Evolutionary conservation across 2,329 filamentous ascomycete genomes (phyloP).

Genomic region (Colletotrichum lupini): DNA sequence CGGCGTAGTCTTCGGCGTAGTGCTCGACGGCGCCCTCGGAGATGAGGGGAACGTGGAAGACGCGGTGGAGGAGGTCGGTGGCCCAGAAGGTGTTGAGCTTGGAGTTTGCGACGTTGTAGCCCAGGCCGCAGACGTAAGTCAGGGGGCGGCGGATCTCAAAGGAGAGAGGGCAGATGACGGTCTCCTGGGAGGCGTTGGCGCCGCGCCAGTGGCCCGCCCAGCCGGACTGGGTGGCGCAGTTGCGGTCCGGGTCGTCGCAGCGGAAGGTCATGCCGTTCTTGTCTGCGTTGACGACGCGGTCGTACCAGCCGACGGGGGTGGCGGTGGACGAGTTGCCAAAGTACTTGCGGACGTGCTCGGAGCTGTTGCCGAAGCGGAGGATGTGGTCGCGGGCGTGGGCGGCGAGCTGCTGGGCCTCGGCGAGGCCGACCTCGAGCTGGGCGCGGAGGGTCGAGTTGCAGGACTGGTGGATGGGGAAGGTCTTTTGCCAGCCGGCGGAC

Average conservation of each 20-base stretch:
- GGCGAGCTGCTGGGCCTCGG: slow-evolving; percentile 68
- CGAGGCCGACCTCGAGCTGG: slow-evolving; percentile 66
- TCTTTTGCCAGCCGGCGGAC: slow-evolving; percentile 45
- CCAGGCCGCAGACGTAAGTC: slow-evolving; percentile 68
- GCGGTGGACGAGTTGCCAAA: slow-evolving; percentile 71
- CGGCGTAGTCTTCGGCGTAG: slow-evolving; percentile 68
- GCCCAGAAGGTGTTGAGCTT: slow-evolving; percentile 73
- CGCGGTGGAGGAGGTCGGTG: slow-evolving; percentile 73
- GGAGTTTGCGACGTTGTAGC: slow-evolving; percentile 69
- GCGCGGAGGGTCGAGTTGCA: slow-evolving; percentile 72
- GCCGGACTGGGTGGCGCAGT: slow-evolving; percentile 64
- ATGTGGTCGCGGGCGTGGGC: slow-evolving; percentile 72
- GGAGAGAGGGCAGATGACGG: slow-evolving; percentile 75
- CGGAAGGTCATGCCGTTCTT: slow-evolving; percentile 69
- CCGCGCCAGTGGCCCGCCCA: slow-evolving; percentile 78
- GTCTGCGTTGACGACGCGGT: slow-evolving; percentile 68
- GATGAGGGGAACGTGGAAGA: slow-evolving; percentile 71
- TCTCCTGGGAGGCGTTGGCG: slow-evolving; percentile 71
- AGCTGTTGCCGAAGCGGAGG: slow-evolving; percentile 65
- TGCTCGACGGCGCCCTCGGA: slow-evolving; percentile 71
- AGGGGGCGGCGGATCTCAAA: slow-evolving; percentile 68
- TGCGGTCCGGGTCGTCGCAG: slow-evolving; percentile 75
- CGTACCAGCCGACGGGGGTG: slow-evolving; percentile 70
- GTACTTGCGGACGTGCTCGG: slow-evolving; percentile 72
- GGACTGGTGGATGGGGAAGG: slow-evolving; percentile 68